Evolutionary conservation across 805 yeast genomes (phyloP).

Genomic region (Starmerella vitae): DNA sequence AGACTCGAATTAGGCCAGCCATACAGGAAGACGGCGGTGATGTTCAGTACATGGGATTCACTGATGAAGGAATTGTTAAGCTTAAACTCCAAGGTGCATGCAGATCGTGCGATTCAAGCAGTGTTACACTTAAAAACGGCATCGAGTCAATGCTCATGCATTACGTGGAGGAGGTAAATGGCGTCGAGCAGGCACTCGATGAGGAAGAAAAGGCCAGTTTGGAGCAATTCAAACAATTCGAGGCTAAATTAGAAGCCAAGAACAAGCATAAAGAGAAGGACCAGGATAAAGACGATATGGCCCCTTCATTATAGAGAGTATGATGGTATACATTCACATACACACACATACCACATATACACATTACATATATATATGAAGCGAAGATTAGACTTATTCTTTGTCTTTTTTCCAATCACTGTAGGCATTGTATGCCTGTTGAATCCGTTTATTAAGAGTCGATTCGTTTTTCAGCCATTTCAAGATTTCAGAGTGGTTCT

Average conservation of each 20-base stretch:
- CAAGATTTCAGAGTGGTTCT: constrained; percentile 73
- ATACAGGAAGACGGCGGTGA: constrained; percentile 99
- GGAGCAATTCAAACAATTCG: constrained; percentile 74
- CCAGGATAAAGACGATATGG: constrained; percentile 16
- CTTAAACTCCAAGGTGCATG: constrained; percentile 92
- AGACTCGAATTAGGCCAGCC: constrained; percentile 92
- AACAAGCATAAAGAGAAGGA: constrained; percentile 14
- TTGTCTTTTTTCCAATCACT: constrained; percentile 21
- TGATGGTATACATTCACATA: too few species aligned
- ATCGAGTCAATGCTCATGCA: constrained; percentile 95
- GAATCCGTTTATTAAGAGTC: constrained; percentile 68
- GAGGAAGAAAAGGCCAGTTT: constrained; percentile 64
- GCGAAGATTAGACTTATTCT: neutral
- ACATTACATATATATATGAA: neutral
- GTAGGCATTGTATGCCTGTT: constrained; percentile 83
- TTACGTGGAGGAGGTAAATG: constrained; percentile 87
- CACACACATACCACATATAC: too few species aligned
- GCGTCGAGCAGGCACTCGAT: constrained; percentile 77
- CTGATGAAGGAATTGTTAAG: constrained; percentile 78
- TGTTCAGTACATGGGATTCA: constrained; percentile 74
- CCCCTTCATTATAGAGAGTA: constrained; percentile 17
- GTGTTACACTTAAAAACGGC: constrained; percentile 86
- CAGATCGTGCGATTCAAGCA: constrained; percentile 79
- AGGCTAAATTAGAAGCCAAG: constrained; percentile 37
- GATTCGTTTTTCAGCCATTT: constrained; percentile 75